These are phyloP conservation scores for Penicillium frequentans DNA, from an alignment of 2,329 filamentous ascomycete species.

Conservation along the genomic window DNA sequence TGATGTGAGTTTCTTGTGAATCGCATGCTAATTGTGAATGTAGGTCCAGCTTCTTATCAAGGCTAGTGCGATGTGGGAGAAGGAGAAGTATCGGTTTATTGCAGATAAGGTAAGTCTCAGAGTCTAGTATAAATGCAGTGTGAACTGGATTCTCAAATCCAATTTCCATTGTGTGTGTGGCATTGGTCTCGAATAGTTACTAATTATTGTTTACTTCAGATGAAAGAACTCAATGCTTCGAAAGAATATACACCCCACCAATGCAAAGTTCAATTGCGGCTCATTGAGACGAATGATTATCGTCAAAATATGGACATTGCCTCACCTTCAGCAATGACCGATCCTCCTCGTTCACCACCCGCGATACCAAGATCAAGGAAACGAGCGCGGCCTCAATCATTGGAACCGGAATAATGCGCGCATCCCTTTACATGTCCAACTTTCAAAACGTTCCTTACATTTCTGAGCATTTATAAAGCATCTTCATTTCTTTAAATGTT, in stretches of 20 bases:
- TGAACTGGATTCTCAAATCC: background rate
- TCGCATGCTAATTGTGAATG: background rate
- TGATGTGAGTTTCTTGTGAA: background rate
- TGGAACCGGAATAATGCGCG: background rate
- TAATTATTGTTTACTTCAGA: slow-evolving; percentile 11
- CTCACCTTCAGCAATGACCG: slow-evolving; percentile 24
- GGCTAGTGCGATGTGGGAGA: slow-evolving; percentile 39
- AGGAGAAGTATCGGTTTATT: slow-evolving; percentile 40
- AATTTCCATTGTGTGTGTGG: background rate
- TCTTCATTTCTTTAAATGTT: background rate
- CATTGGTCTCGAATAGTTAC: background rate
- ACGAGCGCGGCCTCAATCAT: slow-evolving; percentile 3
- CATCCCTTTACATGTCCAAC: background rate
- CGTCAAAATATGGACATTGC: slow-evolving; percentile 11
- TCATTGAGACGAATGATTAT: slow-evolving; percentile 24
- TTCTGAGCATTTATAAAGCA: background rate
- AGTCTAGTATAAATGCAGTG: background rate
- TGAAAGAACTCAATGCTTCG: slow-evolving; percentile 36
- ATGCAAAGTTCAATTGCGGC: slow-evolving; percentile 35
- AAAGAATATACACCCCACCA: slow-evolving; percentile 36
- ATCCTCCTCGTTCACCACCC: slow-evolving; percentile 20
- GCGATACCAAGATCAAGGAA: slow-evolving; percentile 7
- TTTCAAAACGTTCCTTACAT: background rate
- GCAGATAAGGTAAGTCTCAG: slow-evolving; percentile 35
- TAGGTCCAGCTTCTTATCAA: slow-evolving; percentile 38